These are phyloP conservation scores for Theobroma cacao DNA, from an alignment of 345 rosid species.

Conservation along the genomic window DNA sequence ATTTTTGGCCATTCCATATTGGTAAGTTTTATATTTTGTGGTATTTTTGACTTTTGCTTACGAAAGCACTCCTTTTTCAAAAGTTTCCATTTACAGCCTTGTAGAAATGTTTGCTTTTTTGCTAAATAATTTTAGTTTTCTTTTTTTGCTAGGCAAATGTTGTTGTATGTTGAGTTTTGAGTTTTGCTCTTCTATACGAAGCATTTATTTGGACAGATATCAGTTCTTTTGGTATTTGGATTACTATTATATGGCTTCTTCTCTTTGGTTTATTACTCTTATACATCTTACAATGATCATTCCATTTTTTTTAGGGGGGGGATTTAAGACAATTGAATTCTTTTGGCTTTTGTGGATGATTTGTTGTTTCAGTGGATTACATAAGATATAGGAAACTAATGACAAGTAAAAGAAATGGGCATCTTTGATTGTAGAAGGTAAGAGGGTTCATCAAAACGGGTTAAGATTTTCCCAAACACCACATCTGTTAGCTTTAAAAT, in stretches of 20 bases:
- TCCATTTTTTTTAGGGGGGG: background rate
- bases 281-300: background rate
- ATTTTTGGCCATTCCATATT: too few species aligned
- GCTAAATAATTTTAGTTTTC: background rate
- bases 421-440: constrained; percentile 9
- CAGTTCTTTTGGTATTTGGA: background rate
- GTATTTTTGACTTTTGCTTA: background rate
- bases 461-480: background rate
- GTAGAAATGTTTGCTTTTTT: background rate
- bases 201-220: background rate
- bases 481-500: too few species aligned
- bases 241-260: constrained; percentile 2
- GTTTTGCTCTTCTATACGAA: background rate
- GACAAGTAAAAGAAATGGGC: constrained; percentile 15
- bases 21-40: too few species aligned
- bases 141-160: background rate
- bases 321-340: background rate
- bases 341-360: constrained; percentile 3
- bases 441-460: background rate
- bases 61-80: background rate
- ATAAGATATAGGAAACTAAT: constrained; percentile 10
- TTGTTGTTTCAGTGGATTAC: background rate
- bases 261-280: background rate
- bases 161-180: background rate
- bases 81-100: background rate